Evolutionary conservation across 805 yeast species (phyloP).

Genomic region (Hagleromyces aurorensis): DNA sequence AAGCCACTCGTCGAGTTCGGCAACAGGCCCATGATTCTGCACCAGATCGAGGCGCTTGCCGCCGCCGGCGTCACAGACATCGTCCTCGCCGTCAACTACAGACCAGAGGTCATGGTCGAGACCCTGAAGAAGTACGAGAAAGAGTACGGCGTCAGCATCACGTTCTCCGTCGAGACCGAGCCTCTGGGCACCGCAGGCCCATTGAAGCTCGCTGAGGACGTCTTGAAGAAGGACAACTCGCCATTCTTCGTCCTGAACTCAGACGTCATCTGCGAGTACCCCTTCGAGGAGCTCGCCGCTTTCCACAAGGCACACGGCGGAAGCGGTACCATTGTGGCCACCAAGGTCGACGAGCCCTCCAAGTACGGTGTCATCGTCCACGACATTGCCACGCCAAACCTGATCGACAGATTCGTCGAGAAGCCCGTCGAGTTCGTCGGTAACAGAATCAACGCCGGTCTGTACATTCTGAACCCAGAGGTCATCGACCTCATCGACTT

Average conservation of each 20-base stretch:
- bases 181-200: slow-evolving; percentile 99
- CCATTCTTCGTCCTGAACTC: slow-evolving; percentile 98
- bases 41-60: slow-evolving; percentile 97
- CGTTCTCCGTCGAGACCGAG: slow-evolving; percentile 97
- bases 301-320: slow-evolving; percentile 97
- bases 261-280: slow-evolving; percentile 98
- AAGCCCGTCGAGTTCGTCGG: slow-evolving; percentile 99
- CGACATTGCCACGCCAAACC: slow-evolving; percentile 89
- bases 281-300: slow-evolving; percentile 82
- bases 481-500: slow-evolving; percentile 94
- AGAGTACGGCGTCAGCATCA: slow-evolving; percentile 88
- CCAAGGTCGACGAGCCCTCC: slow-evolving; percentile 99
- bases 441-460: slow-evolving; percentile 99
- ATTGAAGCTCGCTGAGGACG: slow-evolving; percentile 89
- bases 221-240: slow-evolving; percentile 86
- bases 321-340: slow-evolving; percentile 96
- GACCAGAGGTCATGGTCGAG: slow-evolving; percentile 98
- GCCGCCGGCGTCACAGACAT: slow-evolving; percentile 98
- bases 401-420: slow-evolving; percentile 97
- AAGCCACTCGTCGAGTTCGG: slow-evolving; percentile 97
- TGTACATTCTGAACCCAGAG: slow-evolving; percentile 94
- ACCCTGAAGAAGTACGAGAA: slow-evolving; percentile 90
- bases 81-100: slow-evolving; percentile 96
- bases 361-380: slow-evolving; percentile 99
- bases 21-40: slow-evolving; percentile 98